phyloP scores from a whole-genome alignment of 371 early-diverging fungal species.

The Mucor irregularis region DNA sequence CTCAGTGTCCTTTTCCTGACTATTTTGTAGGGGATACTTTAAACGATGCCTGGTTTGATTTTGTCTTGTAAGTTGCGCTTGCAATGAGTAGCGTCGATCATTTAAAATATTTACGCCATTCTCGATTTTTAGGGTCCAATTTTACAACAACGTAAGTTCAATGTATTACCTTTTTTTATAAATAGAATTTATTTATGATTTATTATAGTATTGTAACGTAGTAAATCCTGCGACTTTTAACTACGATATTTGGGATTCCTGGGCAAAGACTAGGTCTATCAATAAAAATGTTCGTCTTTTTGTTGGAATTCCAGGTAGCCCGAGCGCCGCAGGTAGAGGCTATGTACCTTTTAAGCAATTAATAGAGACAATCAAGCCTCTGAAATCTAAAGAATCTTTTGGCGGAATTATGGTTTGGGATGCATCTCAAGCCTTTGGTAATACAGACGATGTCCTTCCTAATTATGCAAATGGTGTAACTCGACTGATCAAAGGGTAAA shows the following conservation, averaged over 20 bases:
- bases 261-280: conserved; percentile 59
- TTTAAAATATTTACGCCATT: not conserved
- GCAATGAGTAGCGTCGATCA: too few species aligned
- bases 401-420: conserved; percentile 78
- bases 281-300: conserved; percentile 63
- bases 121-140: conserved; percentile 17
- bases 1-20: conserved; percentile 62
- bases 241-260: conserved; percentile 60
- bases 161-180: not conserved
- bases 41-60: conserved; percentile 48
- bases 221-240: conserved; percentile 27
- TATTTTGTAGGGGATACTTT: conserved; percentile 48
- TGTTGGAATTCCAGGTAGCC: conserved; percentile 64
- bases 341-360: conserved; percentile 35
- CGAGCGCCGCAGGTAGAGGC: conserved; percentile 42
- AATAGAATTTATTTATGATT: not conserved
- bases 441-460: conserved; percentile 25
- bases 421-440: conserved; percentile 46
- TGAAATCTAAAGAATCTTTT: conserved; percentile 41
- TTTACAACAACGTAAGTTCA: conserved; percentile 25
- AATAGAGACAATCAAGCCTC: conserved; percentile 23
- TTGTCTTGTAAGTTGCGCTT: conserved; percentile 25
- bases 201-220: conserved; percentile 24
- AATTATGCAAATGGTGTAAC: conserved; percentile 21
- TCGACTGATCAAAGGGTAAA: conserved; percentile 17